Evolutionary conservation across 257 asterid genomes (phyloP), one percentile per base, ranked within the genome.

Genomic region (Voacanga thouarsii): DNA sequence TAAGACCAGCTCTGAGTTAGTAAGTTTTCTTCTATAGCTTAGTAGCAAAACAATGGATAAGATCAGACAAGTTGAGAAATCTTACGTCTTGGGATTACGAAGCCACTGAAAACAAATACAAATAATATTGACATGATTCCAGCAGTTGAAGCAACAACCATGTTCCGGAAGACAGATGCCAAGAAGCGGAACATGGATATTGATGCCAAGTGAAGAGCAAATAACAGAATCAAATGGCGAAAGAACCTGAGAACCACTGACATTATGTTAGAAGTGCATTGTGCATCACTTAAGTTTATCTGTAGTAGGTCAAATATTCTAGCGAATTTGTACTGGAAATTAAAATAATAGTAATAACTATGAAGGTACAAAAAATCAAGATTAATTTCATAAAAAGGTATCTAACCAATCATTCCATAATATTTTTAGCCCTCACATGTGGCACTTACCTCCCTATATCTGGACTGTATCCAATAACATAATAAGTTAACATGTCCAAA

Each of bases 401-500:
- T 33, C 18, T n/a, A 8, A 39, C 11, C 0, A 47, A 70, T 6
- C 47, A 0, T 19, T 50, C 15, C 56, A 33, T 33, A 57, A 28
- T 39, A 7, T 10, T 15, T 7, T 6, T 19, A 19, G 53, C 4
- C 51, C 30, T 41, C 26, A 18, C 11, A 14, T 30, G 53, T 41
- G 49, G 55, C 45, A 84, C 88, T 77, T 49, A 91, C 97, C 97
- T 92, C 77, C 90, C 91, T 23, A 80, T 70, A 65, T 87, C 88
- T 4, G 91, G 94, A 72, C 77, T 83, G 61, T 81, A 89, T 1
- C 94, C 94, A 37, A 87, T 87, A n/a, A 75, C 85, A 59, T 84
- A 89, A 50, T 89, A 89, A 61, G 90, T 87, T 37, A 89, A 76
- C 79, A 75, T 26, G 96, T 89, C 96, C 96, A 92, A 37, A 90